These are phyloP conservation scores for Rachicladosporium sp. DNA, from an alignment of 2,329 filamentous ascomycete genomes.

Conservation along the genomic window DNA sequence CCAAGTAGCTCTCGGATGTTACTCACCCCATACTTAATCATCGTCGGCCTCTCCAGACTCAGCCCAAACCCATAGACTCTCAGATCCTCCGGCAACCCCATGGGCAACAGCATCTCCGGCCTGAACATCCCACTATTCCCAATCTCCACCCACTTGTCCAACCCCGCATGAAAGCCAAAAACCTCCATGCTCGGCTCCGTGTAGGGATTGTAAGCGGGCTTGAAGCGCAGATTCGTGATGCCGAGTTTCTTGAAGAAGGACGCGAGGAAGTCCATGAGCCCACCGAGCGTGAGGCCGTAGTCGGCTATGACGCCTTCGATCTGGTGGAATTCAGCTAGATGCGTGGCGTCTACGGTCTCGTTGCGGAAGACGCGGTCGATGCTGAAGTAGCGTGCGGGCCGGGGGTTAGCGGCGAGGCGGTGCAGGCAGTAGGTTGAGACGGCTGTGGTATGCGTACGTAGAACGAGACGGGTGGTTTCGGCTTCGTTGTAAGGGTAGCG, in stretches of 20 bases:
- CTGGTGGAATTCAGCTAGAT: slow-evolving; percentile 96
- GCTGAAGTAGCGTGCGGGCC: slow-evolving; percentile 90
- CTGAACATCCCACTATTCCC: slow-evolving; percentile 98
- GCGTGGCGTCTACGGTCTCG: slow-evolving; percentile 91
- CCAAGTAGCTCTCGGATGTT: slow-evolving; percentile 89
- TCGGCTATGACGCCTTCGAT: slow-evolving; percentile 98
- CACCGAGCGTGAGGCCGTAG: slow-evolving; percentile 82
- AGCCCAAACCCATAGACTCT: slow-evolving; percentile 90
- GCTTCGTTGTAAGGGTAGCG: slow-evolving; percentile 86
- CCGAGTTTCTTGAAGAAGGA: slow-evolving; percentile 97
- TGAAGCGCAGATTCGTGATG: slow-evolving; percentile 77
- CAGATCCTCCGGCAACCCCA: slow-evolving; percentile 87
- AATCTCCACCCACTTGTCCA: slow-evolving; percentile 90
- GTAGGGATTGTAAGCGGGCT: slow-evolving; percentile 92
- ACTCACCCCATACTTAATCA: slow-evolving; percentile 74
- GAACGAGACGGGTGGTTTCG: slow-evolving; percentile 74
- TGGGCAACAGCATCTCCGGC: slow-evolving; percentile 89
- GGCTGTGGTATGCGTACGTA: slow-evolving; percentile 92
- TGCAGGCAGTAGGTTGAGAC: slow-evolving; percentile 84
- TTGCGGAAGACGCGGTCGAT: slow-evolving; percentile 98
- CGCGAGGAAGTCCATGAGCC: slow-evolving; percentile 86
- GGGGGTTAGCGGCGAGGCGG: slow-evolving; percentile 71
- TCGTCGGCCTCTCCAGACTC: slow-evolving; percentile 84
- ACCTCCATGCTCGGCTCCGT: slow-evolving; percentile 98
- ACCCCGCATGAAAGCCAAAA: slow-evolving; percentile 83